Conservation (phyloP, 108 stramenopile genomes). For the Nitzschia sp. region DNA sequence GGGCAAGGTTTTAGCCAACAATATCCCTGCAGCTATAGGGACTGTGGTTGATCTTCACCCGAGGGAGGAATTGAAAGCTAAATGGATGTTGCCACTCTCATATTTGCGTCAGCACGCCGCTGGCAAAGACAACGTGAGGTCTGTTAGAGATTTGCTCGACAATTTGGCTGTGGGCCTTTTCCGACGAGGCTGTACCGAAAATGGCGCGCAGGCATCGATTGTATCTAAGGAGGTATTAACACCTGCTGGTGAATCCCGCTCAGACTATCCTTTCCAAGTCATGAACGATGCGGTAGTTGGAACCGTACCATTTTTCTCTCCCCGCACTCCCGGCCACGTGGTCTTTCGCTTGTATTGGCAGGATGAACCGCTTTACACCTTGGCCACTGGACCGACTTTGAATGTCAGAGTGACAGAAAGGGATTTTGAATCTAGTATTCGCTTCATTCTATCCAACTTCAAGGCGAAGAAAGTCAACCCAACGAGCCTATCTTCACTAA, state of each 20-base stretch:
- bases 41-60: conserved; percentile 55
- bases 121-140: conserved; percentile 9
- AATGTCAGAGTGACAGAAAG: conserved; percentile 54
- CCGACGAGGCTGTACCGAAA: conserved; percentile 79
- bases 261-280: conserved; percentile 58
- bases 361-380: conserved; percentile 65
- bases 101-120: conserved; percentile 57
- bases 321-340: conserved; percentile 88
- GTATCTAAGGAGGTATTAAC: conserved; percentile 73
- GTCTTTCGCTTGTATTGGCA: conserved; percentile 84
- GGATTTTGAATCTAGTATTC: conserved; percentile 72
- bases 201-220: conserved; percentile 72
- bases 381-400: conserved; percentile 79
- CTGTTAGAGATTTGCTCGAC: conserved; percentile 63
- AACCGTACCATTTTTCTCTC: conserved; percentile 82
- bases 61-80: conserved; percentile 71
- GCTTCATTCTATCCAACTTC: conserved; percentile 87
- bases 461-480: conserved; percentile 77
- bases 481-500: conserved; percentile 70
- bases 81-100: conserved; percentile 74
- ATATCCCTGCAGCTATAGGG: conserved; percentile 32
- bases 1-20: conserved; percentile 69
- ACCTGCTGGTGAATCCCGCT: conserved; percentile 40
- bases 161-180: conserved; percentile 75
- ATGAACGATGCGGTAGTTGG: conserved; percentile 59